Conservation (phyloP, 768 basidiomycete genomes). For the Phanerodontia chrysosporium region DNA sequence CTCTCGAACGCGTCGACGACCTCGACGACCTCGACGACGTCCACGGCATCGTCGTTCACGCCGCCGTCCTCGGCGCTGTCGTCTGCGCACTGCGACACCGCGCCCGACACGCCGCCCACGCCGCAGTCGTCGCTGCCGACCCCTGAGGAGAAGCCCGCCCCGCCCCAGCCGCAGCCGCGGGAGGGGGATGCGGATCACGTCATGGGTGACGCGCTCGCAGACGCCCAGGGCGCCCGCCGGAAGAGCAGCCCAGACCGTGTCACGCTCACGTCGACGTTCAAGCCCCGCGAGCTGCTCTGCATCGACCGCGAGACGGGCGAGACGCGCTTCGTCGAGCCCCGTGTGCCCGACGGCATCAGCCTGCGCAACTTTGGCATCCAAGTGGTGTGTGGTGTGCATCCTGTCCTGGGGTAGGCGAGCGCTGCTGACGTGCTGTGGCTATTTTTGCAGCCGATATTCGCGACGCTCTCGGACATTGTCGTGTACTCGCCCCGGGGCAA, state of each 20-base stretch:
- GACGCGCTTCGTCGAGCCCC: constrained; percentile 67
- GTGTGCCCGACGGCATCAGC: constrained; percentile 78
- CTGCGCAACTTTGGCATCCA: constrained; percentile 88
- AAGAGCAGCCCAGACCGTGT: constrained; percentile 4
- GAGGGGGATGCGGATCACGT: neutral
- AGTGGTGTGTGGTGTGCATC: constrained; percentile 60
- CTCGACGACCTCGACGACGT: constrained; percentile 11
- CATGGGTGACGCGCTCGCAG: neutral
- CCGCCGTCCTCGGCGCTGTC: constrained; percentile 11
- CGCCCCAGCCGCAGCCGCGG: neutral
- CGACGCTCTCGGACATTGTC: constrained; percentile 85
- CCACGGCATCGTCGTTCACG: constrained; percentile 1
- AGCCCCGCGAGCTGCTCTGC: constrained; percentile 32
- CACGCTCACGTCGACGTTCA: constrained; percentile 25
- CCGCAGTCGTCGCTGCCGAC: constrained; percentile 11
- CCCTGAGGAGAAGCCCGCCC: neutral
- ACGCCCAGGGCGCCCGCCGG: neutral
- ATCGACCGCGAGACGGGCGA: constrained; percentile 20
- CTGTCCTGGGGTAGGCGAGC: too few species aligned
- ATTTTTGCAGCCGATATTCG: constrained; percentile 75
- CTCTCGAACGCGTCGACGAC: constrained; percentile 21
- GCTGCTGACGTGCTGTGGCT: too few species aligned
- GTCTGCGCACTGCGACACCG: neutral
- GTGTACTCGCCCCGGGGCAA: constrained; percentile 75
- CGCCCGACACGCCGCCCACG: constrained; percentile 17